Conservation (phyloP, 2,329 filamentous ascomycete species). For the Apiospora koreana region DNA sequence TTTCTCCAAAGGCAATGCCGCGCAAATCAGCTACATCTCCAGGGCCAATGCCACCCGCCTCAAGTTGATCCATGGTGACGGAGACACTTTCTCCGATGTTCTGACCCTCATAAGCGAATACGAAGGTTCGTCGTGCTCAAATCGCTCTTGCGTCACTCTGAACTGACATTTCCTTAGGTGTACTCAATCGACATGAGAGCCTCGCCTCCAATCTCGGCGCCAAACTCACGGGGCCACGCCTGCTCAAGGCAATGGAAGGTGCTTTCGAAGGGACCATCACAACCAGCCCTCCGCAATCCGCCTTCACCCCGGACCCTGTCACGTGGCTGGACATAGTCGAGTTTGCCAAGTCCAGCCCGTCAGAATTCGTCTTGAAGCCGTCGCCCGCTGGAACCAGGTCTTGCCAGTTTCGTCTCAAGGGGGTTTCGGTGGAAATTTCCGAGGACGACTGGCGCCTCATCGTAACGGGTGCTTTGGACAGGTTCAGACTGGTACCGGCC, state of each 20-base stretch:
- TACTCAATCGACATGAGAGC: slow-evolving; percentile 82
- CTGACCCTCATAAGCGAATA: slow-evolving; percentile 75
- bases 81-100: slow-evolving; percentile 72
- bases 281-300: slow-evolving; percentile 52
- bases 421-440: slow-evolving; percentile 78
- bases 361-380: slow-evolving; percentile 73
- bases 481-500: slow-evolving; percentile 69
- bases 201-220: slow-evolving; percentile 84
- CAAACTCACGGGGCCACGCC: slow-evolving; percentile 76
- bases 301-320: slow-evolving; percentile 56
- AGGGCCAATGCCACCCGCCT: slow-evolving; percentile 46
- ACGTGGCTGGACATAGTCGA: slow-evolving; percentile 86
- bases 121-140: slow-evolving; percentile 52
- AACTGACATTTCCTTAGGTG: slow-evolving; percentile 48
- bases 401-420: slow-evolving; percentile 82
- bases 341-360: slow-evolving; percentile 78
- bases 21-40: slow-evolving; percentile 55
- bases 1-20: slow-evolving; percentile 6
- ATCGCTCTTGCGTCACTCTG: not conserved
- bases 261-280: slow-evolving; percentile 80
- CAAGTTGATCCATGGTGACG: slow-evolving; percentile 53
- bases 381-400: slow-evolving; percentile 68
- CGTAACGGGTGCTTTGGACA: slow-evolving; percentile 78
- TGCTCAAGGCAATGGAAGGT: slow-evolving; percentile 84
- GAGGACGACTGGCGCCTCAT: slow-evolving; percentile 89